Evolutionary conservation across 305 asterid species (phyloP).

Genomic region (Euphrasia arctica): DNA sequence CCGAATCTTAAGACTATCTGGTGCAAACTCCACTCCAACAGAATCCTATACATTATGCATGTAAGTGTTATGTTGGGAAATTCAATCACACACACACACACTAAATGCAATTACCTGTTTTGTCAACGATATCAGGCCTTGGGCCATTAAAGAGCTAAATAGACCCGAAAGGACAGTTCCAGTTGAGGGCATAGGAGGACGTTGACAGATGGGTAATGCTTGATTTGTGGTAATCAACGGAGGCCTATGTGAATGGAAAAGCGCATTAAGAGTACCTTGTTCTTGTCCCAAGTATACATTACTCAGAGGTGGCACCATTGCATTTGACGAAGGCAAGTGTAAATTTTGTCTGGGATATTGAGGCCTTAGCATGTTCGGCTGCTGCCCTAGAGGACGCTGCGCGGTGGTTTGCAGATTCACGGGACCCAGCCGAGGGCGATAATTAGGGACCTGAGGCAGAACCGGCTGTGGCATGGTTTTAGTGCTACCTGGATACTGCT

Average conservation of each 20-base stretch:
- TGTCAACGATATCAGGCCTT: slow-evolving; percentile 68
- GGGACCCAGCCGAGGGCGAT: slow-evolving; percentile 40
- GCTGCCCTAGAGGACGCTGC: slow-evolving; percentile 12
- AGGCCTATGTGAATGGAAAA: slow-evolving; percentile 31
- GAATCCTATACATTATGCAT: slow-evolving; percentile 49
- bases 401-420: slow-evolving; percentile 44
- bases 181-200: slow-evolving; percentile 43
- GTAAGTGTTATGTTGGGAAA: slow-evolving; percentile 28
- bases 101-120: slow-evolving; percentile 40
- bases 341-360: slow-evolving; percentile 46
- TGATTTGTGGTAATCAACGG: slow-evolving; percentile 40
- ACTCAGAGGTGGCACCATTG: slow-evolving; percentile 30
- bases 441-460: slow-evolving; percentile 44
- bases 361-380: slow-evolving; percentile 37
- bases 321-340: slow-evolving; percentile 43
- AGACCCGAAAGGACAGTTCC: slow-evolving; percentile 58
- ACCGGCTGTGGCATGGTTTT: slow-evolving; percentile 38
- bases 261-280: slow-evolving; percentile 37
- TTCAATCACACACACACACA: no score
- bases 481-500: slow-evolving; percentile 37
- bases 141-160: slow-evolving; percentile 69
- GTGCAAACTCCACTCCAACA: slow-evolving; percentile 70
- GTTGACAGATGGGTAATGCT: slow-evolving; percentile 45
- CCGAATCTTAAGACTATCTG: slow-evolving; percentile 70
- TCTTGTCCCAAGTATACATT: slow-evolving; percentile 48